Evolutionary conservation across 2,329 filamentous ascomycete species (phyloP).

Genomic region (Aspergillus candidus): DNA sequence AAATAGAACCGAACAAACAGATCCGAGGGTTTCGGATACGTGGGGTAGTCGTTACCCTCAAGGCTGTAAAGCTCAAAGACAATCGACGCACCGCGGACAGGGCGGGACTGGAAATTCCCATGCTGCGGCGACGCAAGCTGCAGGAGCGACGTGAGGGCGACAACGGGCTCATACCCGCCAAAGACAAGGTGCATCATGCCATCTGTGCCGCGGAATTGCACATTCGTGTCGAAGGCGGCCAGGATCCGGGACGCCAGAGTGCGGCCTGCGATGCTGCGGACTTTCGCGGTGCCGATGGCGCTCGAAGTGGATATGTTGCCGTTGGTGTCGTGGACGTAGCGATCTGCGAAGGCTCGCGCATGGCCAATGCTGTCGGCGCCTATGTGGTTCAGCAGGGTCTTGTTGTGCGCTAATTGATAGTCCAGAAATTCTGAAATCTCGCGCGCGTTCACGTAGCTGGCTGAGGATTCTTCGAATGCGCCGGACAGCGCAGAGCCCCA

Average conservation of each 20-base stretch:
- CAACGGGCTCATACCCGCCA: constrained; percentile 45
- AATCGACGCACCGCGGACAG: constrained; percentile 44
- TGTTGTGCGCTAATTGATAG: constrained; percentile 50
- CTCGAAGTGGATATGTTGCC: constrained; percentile 38
- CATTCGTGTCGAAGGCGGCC: constrained; percentile 33
- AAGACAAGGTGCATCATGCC: constrained; percentile 46
- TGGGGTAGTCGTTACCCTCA: constrained; percentile 23
- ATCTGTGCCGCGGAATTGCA: constrained; percentile 30
- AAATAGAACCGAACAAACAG: constrained; percentile 53
- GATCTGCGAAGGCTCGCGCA: constrained; percentile 44
- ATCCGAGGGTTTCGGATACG: constrained; percentile 39
- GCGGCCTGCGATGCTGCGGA: constrained; percentile 39
- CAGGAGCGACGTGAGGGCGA: constrained; percentile 47
- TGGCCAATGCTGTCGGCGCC: constrained; percentile 25
- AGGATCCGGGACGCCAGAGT: constrained; percentile 38
- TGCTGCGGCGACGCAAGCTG: constrained; percentile 34
- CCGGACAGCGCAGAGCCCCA: constrained; percentile 40
- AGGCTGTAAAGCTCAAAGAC: constrained; percentile 49
- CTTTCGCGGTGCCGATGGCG: constrained; percentile 19
- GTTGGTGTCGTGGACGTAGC: constrained; percentile 44
- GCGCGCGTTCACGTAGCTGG: constrained; percentile 48
- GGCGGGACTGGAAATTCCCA: constrained; percentile 45
- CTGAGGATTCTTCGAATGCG: constrained; percentile 33
- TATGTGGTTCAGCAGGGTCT: constrained; percentile 31
- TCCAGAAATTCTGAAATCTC: constrained; percentile 52